phyloP scores from a whole-genome alignment of 2,329 filamentous ascomycete genomes.

The Sodiomyces alkalinus region DNA sequence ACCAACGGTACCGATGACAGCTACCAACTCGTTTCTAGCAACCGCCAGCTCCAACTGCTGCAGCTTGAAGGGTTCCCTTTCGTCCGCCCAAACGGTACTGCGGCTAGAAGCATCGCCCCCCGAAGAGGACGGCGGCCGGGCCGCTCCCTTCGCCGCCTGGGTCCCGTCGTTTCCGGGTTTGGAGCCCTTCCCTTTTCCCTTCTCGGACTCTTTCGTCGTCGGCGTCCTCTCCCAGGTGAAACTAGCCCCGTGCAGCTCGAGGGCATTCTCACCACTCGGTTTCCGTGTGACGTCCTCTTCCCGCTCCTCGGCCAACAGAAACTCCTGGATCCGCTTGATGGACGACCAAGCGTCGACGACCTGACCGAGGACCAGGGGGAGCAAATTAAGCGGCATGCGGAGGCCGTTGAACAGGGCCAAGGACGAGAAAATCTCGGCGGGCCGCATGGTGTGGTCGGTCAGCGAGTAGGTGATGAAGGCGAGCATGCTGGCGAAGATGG shows the following conservation, averaged over 20 bases:
- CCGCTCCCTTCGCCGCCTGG: conserved; percentile 21
- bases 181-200: conserved; percentile 19
- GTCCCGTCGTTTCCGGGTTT: conserved; percentile 13
- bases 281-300: conserved; percentile 49
- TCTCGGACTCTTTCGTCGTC: conserved; percentile 35
- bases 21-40: conserved; percentile 62
- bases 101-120: conserved; percentile 30
- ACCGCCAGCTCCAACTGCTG: conserved; percentile 52
- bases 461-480: conserved; percentile 74
- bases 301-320: conserved; percentile 72
- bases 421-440: conserved; percentile 80
- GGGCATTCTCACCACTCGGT: conserved; percentile 46
- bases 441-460: conserved; percentile 49
- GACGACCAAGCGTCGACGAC: conserved; percentile 82
- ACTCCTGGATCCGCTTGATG: conserved; percentile 73
- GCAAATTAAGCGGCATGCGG: conserved; percentile 74
- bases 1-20: conserved; percentile 78
- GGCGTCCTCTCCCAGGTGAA: conserved; percentile 78
- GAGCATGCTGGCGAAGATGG: conserved; percentile 89
- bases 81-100: conserved; percentile 42
- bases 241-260: conserved; percentile 55
- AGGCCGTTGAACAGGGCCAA: conserved; percentile 87
- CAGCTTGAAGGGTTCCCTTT: conserved; percentile 56
- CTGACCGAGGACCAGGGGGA: conserved; percentile 79
- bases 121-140: conserved; percentile 12